A percentile compares a stretch with the other conserved stretches of the same genome.
phyloP scores from a whole-genome alignment of 192 early-diverging fungal species.

The Geranomyces variabilis region DNA sequence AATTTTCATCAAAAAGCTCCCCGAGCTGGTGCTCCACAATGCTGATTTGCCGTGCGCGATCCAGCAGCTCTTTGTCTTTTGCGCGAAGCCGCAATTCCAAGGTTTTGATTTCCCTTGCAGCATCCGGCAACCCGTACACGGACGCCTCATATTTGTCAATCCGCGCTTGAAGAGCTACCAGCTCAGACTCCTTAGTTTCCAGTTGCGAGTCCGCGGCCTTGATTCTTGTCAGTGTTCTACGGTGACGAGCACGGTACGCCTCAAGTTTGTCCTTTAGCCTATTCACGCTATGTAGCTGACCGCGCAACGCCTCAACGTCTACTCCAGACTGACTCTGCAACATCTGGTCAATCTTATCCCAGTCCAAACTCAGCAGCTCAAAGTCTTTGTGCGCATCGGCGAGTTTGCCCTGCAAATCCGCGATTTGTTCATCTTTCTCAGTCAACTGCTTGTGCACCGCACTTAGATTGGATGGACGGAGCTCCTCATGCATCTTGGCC shows the following conservation, averaged over 20 bases:
- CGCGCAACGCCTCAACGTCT: slow-evolving; percentile 23
- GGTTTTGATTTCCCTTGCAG: slow-evolving; percentile 52
- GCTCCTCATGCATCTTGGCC: slow-evolving; percentile 32
- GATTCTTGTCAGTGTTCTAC: slow-evolving; percentile 34
- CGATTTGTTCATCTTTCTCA: slow-evolving; percentile 53
- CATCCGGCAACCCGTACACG: slow-evolving; percentile 53
- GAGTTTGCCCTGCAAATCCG: slow-evolving; percentile 41
- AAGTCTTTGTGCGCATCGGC: slow-evolving; percentile 50
- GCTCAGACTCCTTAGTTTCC: slow-evolving; percentile 47
- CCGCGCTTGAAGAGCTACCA: slow-evolving; percentile 40
- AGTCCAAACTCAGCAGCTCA: slow-evolving; percentile 57
- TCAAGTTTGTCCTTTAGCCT: slow-evolving; percentile 47
- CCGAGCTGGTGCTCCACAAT: slow-evolving; percentile 45
- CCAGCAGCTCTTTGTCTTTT: slow-evolving; percentile 47
- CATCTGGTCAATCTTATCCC: slow-evolving; percentile 51
- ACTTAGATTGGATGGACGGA: slow-evolving; percentile 37
- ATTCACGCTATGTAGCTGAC: slow-evolving; percentile 26
- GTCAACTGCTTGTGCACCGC: slow-evolving; percentile 36
- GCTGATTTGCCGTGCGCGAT: slow-evolving; percentile 44
- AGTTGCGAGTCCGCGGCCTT: slow-evolving; percentile 39
- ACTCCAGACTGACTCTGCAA: slow-evolving; percentile 21
- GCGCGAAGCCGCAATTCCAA: slow-evolving; percentile 42
- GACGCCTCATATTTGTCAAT: slow-evolving; percentile 52
- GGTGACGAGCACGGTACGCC: slow-evolving; percentile 32
- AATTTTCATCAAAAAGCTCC: slow-evolving; percentile 56